Conservation (phyloP, 306 rosid species). For the Phaseolus lunatus region DNA sequence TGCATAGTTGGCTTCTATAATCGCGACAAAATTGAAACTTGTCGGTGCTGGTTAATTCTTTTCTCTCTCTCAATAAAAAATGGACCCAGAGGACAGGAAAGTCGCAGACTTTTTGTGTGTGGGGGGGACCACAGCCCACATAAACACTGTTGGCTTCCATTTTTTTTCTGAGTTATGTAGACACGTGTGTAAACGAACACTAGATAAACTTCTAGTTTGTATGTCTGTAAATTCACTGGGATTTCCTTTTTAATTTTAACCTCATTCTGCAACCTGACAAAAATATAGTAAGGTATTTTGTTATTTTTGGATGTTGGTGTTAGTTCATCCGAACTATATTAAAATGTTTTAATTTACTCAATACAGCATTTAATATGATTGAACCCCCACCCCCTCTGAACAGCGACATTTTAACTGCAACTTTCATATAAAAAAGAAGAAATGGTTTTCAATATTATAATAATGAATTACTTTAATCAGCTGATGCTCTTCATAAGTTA, state of each 20-base stretch:
- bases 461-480: conserved; percentile 12
- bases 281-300: neutral
- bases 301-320: neutral
- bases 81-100: conserved; percentile 35
- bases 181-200: neutral
- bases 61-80: neutral
- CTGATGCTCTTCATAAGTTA: neutral
- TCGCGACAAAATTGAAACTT: conserved; percentile 36
- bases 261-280: conserved; percentile 2
- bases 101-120: conserved; percentile 1
- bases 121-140: neutral
- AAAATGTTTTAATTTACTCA: neutral
- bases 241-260: neutral
- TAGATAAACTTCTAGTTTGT: neutral
- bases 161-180: neutral
- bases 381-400: neutral
- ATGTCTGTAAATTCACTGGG: neutral
- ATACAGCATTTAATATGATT: neutral
- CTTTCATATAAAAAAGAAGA: neutral
- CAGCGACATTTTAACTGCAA: neutral
- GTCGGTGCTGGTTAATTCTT: conserved; percentile 44
- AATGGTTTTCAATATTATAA: neutral
- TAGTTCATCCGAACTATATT: neutral
- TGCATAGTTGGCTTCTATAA: neutral
- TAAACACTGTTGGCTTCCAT: neutral